Percentiles rank a stretch among this genome's conserved stretches.
Conservation (phyloP, 1,139 yeast species). For the Pneumocystis sp. region DNA sequence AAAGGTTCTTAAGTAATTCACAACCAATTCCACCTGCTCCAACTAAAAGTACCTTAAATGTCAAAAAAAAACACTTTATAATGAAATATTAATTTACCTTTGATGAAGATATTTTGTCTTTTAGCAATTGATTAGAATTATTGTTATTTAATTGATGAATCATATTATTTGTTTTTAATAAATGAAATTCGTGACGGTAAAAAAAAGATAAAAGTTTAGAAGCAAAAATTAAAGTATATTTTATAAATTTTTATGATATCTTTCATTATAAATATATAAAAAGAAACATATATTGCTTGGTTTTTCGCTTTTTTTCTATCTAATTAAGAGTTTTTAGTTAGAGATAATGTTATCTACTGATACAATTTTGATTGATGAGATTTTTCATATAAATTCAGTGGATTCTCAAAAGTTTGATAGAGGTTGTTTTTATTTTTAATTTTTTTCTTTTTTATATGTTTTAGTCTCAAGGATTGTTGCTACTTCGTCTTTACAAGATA, state of each 20-base stretch:
- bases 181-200: neutral
- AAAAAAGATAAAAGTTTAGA: neutral
- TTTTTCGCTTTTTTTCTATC: no score
- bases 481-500: slow-evolving; percentile 67
- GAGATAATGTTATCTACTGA: slow-evolving; percentile 7
- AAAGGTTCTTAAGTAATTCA: slow-evolving; percentile 74
- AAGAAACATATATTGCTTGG: neutral
- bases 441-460: neutral
- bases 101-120: neutral
- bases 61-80: neutral
- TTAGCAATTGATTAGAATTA: neutral
- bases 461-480: slow-evolving; percentile 74
- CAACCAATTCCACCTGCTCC: slow-evolving; percentile 99
- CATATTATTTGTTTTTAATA: neutral
- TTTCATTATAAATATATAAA: no score
- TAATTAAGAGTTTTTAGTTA: neutral
- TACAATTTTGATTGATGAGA: slow-evolving; percentile 77
- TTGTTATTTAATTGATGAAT: neutral
- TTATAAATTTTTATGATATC: no score
- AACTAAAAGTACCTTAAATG: slow-evolving; percentile 47
- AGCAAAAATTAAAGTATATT: neutral
- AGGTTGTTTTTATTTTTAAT: slow-evolving; percentile 7
- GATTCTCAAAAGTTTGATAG: slow-evolving; percentile 87
- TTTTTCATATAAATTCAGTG: slow-evolving; percentile 71
- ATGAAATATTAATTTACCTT: neutral